phyloP scores from a whole-genome alignment of 2,329 filamentous ascomycete genomes.

The Pyrenochaeta sp. region DNA sequence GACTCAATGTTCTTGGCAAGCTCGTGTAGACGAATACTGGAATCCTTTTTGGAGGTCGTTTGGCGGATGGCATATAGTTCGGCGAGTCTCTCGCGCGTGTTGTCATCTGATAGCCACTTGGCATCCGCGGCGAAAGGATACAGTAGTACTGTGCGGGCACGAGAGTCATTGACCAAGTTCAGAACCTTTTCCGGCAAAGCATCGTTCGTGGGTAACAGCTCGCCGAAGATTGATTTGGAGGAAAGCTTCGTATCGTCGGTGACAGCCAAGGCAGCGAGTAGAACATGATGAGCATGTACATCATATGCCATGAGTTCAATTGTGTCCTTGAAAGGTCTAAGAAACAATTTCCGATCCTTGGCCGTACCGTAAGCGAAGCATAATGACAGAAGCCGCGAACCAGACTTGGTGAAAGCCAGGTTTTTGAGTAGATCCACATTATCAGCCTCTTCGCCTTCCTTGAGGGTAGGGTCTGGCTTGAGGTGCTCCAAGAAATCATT shows the following conservation, averaged over 20 bases:
- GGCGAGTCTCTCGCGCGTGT: slow-evolving; percentile 73
- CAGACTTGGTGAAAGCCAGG: slow-evolving; percentile 92
- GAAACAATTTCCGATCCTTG: slow-evolving; percentile 89
- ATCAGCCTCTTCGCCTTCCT: slow-evolving; percentile 59
- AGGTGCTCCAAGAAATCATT: slow-evolving; percentile 88
- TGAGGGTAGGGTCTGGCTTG: slow-evolving; percentile 83
- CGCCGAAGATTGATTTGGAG: slow-evolving; percentile 83
- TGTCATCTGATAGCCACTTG: slow-evolving; percentile 67
- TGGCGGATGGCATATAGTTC: slow-evolving; percentile 82
- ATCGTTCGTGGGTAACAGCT: slow-evolving; percentile 70
- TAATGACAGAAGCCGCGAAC: slow-evolving; percentile 80
- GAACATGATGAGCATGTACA: slow-evolving; percentile 76
- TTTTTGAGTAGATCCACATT: slow-evolving; percentile 83
- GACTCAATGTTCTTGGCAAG: slow-evolving; percentile 77
- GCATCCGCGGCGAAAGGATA: slow-evolving; percentile 76
- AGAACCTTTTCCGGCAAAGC: slow-evolving; percentile 69
- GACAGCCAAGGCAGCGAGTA: slow-evolving; percentile 87
- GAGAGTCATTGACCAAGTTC: slow-evolving; percentile 69
- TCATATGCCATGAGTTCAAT: slow-evolving; percentile 86
- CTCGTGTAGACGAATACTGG: slow-evolving; percentile 76
- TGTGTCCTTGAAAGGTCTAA: slow-evolving; percentile 90
- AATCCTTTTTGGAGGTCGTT: slow-evolving; percentile 91
- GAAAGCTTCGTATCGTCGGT: slow-evolving; percentile 93
- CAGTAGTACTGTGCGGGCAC: slow-evolving; percentile 71
- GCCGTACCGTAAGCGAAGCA: slow-evolving; percentile 83